Evolutionary conservation across 805 yeast species (phyloP).

Genomic region (Ogataea nonfermentans): DNA sequence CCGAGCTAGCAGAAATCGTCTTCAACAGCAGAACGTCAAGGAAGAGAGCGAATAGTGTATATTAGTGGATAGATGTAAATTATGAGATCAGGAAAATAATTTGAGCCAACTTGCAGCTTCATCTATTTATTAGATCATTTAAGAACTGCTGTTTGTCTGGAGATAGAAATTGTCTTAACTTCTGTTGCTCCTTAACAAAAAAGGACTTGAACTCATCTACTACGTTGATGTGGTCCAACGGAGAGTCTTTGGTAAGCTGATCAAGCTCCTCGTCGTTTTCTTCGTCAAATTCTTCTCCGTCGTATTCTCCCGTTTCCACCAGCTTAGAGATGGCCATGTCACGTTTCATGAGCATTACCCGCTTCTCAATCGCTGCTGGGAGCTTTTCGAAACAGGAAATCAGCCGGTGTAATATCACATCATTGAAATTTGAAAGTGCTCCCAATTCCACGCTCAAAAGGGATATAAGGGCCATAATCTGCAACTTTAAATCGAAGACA

Average conservation of each 20-base stretch:
- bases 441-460: constrained; percentile 38
- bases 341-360: constrained; percentile 42
- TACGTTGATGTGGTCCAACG: constrained; percentile 34
- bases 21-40: constrained; percentile 29
- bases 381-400: constrained; percentile 41
- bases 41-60: constrained; percentile 18
- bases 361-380: constrained; percentile 49
- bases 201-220: constrained; percentile 31
- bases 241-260: constrained; percentile 32
- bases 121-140: constrained; percentile 17
- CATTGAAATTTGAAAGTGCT: constrained; percentile 24
- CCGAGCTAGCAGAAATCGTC: constrained; percentile 43
- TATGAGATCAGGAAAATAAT: not conserved
- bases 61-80: constrained; percentile 10
- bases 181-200: constrained; percentile 18
- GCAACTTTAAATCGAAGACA: constrained; percentile 55
- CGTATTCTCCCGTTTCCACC: constrained; percentile 36
- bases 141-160: constrained; percentile 23
- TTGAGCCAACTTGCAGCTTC: not conserved
- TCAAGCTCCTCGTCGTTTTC: constrained; percentile 30
- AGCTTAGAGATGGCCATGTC: constrained; percentile 35
- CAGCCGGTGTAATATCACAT: constrained; percentile 34
- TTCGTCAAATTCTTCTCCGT: constrained; percentile 20
- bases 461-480: constrained; percentile 45
- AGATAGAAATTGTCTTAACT: constrained; percentile 12